phyloP scores from a whole-genome alignment of 2,329 filamentous ascomycete species.

The Talaromyces sp. region DNA sequence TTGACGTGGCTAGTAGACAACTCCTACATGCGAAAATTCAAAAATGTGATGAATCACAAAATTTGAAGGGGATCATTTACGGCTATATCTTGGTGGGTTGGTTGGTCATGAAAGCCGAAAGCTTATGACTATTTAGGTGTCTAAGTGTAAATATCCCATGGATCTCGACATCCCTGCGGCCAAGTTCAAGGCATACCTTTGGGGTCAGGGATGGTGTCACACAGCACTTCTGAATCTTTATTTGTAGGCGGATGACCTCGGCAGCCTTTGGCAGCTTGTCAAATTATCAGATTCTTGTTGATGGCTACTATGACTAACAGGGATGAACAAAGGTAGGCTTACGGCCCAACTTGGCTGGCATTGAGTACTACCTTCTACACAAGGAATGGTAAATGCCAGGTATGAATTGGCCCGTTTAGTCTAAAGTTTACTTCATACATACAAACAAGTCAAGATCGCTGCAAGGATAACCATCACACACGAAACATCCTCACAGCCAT shows the following conservation, averaged over 20 bases:
- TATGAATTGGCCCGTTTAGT: background rate
- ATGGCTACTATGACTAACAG: background rate
- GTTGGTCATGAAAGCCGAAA: background rate
- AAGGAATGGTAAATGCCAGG: background rate
- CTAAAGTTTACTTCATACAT: background rate
- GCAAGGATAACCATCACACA: background rate
- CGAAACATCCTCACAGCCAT: background rate
- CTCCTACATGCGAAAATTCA: background rate
- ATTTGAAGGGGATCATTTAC: background rate
- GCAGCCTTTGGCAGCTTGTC: background rate
- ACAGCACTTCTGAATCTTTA: background rate
- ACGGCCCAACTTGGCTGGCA: background rate
- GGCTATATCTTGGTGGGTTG: background rate
- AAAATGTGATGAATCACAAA: constrained; percentile 9
- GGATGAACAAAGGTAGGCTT: background rate
- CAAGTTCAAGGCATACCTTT: background rate
- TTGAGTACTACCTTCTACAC: background rate
- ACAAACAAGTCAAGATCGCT: background rate
- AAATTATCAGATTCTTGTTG: background rate
- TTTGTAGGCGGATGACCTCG: background rate
- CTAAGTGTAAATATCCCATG: background rate
- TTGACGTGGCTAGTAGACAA: constrained; percentile 4
- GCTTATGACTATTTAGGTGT: background rate
- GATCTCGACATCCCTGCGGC: background rate
- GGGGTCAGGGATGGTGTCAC: background rate